A percentile compares a stretch with the other conserved stretches of the same genome.
Conservation (phyloP, 1,284 basidiomycete species). For the Tilletia setariae region DNA sequence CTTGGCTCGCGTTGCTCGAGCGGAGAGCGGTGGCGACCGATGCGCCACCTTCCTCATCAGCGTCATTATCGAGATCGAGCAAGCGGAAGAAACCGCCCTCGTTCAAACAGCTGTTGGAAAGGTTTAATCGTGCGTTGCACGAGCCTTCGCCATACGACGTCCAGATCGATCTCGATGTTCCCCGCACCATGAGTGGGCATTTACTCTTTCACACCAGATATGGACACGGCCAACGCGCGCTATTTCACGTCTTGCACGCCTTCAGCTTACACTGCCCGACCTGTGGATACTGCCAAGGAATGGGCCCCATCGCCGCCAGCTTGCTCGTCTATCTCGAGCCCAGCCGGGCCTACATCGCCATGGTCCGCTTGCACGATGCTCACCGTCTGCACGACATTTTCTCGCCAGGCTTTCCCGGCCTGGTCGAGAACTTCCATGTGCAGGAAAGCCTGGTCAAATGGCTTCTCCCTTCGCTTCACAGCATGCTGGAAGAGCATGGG, state of each 20-base stretch:
- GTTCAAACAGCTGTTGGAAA: conserved; percentile 40
- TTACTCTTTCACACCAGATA: conserved; percentile 92
- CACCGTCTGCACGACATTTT: conserved; percentile 87
- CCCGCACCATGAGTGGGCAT: conserved; percentile 91
- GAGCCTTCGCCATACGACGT: conserved; percentile 80
- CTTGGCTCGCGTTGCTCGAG: conserved; percentile 72
- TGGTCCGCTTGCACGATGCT: conserved; percentile 65
- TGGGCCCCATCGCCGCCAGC: conserved; percentile 95
- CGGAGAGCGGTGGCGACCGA: conserved; percentile 12
- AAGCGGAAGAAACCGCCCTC: not conserved
- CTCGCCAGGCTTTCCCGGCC: conserved; percentile 88
- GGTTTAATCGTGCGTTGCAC: conserved; percentile 58
- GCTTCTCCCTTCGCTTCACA: conserved; percentile 83
- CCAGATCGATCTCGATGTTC: conserved; percentile 97
- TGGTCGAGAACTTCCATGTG: conserved; percentile 88
- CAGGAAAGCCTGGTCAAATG: conserved; percentile 81
- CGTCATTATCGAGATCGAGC: too few species aligned
- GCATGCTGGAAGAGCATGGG: conserved; percentile 67
- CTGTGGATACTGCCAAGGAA: conserved; percentile 97
- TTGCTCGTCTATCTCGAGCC: conserved; percentile 77
- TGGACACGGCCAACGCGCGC: conserved; percentile 64
- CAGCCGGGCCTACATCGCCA: conserved; percentile 72
- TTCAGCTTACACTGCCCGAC: conserved; percentile 74
- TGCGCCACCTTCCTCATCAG: not conserved
- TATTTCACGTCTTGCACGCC: conserved; percentile 89